Percentiles rank a stretch among this genome's conserved stretches.
phyloP scores from a whole-genome alignment of 768 basidiomycete genomes.

The Termitomyces eurrhizus region DNA sequence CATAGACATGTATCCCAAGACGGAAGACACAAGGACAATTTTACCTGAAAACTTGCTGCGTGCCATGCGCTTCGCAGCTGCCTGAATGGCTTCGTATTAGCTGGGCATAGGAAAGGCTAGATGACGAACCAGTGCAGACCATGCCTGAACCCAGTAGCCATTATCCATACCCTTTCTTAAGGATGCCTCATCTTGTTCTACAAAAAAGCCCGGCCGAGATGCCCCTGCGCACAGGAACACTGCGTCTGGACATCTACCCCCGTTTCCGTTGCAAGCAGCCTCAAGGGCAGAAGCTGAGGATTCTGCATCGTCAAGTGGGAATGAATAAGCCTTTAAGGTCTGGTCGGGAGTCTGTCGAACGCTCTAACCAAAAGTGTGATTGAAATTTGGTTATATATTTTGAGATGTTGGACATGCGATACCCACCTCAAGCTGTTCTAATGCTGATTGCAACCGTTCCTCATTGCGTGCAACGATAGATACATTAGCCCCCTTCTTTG shows the following conservation, averaged over 20 bases:
- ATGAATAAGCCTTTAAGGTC: constrained; percentile 62
- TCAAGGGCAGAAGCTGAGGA: constrained; percentile 60
- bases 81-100: constrained; percentile 43
- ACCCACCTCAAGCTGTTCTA: constrained; percentile 63
- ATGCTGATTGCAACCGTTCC: constrained; percentile 57
- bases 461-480: constrained; percentile 83
- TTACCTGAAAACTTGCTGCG: constrained; percentile 54
- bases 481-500: constrained; percentile 71
- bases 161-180: constrained; percentile 44
- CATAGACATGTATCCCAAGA: constrained; percentile 74
- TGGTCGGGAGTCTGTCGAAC: constrained; percentile 55
- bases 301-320: constrained; percentile 49
- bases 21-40: constrained; percentile 74
- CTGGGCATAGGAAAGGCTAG: constrained; percentile 21
- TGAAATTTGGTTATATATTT: not conserved
- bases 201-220: constrained; percentile 66
- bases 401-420: constrained; percentile 25
- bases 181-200: constrained; percentile 62
- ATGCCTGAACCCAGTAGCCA: constrained; percentile 50
- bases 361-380: constrained; percentile 32
- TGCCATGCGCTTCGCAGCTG: constrained; percentile 64
- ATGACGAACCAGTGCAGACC: constrained; percentile 52
- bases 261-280: constrained; percentile 50
- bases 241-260: constrained; percentile 65
- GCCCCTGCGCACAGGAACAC: constrained; percentile 79